Evolutionary conservation across 2,329 filamentous ascomycete genomes (phyloP).

Genomic region (Scytalidium sp.): DNA sequence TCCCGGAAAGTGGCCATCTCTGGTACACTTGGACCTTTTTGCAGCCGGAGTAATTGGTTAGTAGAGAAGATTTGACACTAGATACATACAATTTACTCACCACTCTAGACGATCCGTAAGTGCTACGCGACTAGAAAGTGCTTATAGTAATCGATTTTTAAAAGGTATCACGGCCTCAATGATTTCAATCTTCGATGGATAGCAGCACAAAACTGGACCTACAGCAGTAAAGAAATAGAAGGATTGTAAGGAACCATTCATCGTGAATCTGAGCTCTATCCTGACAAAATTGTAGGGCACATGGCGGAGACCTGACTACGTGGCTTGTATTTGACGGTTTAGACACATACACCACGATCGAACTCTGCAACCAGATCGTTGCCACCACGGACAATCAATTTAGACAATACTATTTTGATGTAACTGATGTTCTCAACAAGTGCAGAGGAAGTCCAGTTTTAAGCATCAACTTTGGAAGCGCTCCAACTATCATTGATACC

Average conservation of each 20-base stretch:
- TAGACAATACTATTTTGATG: slow-evolving; percentile 57
- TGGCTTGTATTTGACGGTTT: slow-evolving; percentile 61
- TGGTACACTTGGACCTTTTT: slow-evolving; percentile 57
- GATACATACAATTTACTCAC: slow-evolving; percentile 6
- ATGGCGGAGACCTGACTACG: slow-evolving; percentile 34
- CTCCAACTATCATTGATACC: slow-evolving; percentile 47
- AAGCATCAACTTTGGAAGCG: slow-evolving; percentile 54
- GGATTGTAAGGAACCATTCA: slow-evolving; percentile 32
- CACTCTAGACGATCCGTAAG: slow-evolving; percentile 3
- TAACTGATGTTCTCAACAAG: slow-evolving; percentile 41
- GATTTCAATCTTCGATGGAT: slow-evolving; percentile 61
- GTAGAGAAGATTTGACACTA: slow-evolving; percentile 42
- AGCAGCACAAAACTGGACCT: slow-evolving; percentile 58
- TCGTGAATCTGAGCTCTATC: neutral
- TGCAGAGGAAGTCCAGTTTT: slow-evolving; percentile 40
- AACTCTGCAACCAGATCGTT: slow-evolving; percentile 50
- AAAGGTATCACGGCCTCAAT: slow-evolving; percentile 49
- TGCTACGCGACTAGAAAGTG: neutral
- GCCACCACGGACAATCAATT: slow-evolving; percentile 61
- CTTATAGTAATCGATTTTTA: slow-evolving; percentile 17
- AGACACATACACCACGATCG: slow-evolving; percentile 57
- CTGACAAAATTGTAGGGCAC: slow-evolving; percentile 17
- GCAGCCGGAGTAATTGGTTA: slow-evolving; percentile 37
- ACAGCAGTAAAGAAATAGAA: slow-evolving; percentile 43
- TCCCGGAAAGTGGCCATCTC: slow-evolving; percentile 52